phyloP scores from a whole-genome alignment of 2,329 filamentous ascomycete genomes.

The Clarireedia monteithiana region DNA sequence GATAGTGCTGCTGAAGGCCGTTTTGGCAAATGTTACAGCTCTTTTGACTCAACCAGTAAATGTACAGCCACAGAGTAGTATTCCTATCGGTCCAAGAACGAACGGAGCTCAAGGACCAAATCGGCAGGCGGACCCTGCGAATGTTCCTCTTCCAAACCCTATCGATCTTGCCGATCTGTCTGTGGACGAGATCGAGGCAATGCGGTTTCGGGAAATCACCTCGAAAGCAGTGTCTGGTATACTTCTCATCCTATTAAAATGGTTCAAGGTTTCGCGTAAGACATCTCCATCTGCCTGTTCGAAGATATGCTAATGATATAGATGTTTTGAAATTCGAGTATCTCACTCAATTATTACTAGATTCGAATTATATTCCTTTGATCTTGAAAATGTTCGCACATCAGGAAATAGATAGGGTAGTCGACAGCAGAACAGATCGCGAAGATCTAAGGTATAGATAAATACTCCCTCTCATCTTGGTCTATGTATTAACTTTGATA shows the following conservation, averaged over 20 bases:
- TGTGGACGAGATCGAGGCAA: slow-evolving; percentile 72
- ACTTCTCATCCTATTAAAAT: slow-evolving; percentile 82
- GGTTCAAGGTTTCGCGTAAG: slow-evolving; percentile 92
- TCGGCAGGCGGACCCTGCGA: slow-evolving; percentile 25
- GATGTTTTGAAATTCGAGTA: slow-evolving; percentile 96
- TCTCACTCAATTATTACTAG: slow-evolving; percentile 82
- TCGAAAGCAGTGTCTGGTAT: slow-evolving; percentile 89
- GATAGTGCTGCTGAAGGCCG: slow-evolving; percentile 84
- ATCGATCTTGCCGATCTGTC: slow-evolving; percentile 37
- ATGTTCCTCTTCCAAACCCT: slow-evolving; percentile 20
- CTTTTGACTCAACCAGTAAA: slow-evolving; percentile 54
- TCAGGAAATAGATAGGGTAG: slow-evolving; percentile 84
- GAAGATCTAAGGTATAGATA: slow-evolving; percentile 63
- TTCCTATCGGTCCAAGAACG: slow-evolving; percentile 23
- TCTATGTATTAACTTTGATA: slow-evolving; percentile 28
- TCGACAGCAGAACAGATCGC: slow-evolving; percentile 78
- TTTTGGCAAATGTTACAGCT: slow-evolving; percentile 82
- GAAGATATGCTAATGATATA: slow-evolving; percentile 31
- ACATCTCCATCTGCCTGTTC: not conserved
- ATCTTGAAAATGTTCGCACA: slow-evolving; percentile 90
- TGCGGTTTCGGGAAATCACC: slow-evolving; percentile 77
- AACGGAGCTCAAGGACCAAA: slow-evolving; percentile 21
- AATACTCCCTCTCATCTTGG: no score
- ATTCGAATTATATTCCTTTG: slow-evolving; percentile 90
- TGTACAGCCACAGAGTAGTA: slow-evolving; percentile 16